Conservation (phyloP, 768 basidiomycete genomes). For the Tylopilus cervinicoccineus region DNA sequence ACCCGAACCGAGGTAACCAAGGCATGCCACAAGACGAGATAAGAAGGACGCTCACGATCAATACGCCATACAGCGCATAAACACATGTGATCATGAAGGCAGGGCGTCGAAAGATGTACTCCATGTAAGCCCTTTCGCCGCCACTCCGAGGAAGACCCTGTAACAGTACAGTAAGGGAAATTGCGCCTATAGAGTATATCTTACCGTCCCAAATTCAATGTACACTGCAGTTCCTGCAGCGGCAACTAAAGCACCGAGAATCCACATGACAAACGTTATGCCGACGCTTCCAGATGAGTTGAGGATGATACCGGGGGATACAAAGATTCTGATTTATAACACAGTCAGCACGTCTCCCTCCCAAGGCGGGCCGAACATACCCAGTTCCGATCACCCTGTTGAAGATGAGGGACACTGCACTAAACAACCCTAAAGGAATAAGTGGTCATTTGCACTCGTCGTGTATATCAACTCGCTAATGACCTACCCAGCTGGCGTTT, state of each 20-base stretch:
- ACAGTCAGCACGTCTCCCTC: background rate
- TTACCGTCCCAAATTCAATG: conserved; percentile 70
- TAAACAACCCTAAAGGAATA: conserved; percentile 28
- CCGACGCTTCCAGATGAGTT: conserved; percentile 68
- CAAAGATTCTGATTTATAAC: conserved; percentile 52
- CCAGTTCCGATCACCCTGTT: conserved; percentile 75
- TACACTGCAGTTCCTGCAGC: conserved; percentile 67
- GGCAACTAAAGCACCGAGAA: conserved; percentile 62
- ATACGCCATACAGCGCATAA: conserved; percentile 54
- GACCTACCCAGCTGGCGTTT: conserved; percentile 52
- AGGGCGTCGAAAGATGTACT: conserved; percentile 63
- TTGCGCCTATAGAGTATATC: conserved; percentile 1
- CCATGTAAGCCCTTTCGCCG: conserved; percentile 74
- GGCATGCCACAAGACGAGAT: background rate
- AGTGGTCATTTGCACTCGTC: background rate
- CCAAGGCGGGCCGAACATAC: conserved; percentile 32
- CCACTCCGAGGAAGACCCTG: conserved; percentile 69
- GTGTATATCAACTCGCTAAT: background rate
- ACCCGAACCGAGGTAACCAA: background rate
- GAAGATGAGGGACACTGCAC: conserved; percentile 64
- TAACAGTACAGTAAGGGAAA: background rate
- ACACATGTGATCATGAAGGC: conserved; percentile 57
- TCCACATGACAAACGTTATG: conserved; percentile 65
- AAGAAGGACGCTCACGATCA: conserved; percentile 42
- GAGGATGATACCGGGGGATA: conserved; percentile 64